Conservation (phyloP, 805 yeast genomes). For the Myxozyma kluyveri region DNA sequence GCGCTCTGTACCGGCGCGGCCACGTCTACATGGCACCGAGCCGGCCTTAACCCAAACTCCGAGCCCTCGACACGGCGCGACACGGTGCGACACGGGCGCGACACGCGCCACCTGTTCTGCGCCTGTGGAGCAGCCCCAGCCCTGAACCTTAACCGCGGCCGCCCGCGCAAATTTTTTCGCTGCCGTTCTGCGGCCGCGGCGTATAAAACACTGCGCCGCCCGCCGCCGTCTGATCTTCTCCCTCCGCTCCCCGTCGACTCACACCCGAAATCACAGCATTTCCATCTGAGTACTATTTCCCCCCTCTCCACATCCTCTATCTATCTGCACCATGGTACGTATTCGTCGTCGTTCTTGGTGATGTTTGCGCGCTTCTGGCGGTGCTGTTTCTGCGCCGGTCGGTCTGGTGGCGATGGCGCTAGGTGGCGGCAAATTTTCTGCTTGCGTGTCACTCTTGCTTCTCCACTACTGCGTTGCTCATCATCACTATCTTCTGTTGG, state of each 20-base stretch:
- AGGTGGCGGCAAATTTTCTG: background rate
- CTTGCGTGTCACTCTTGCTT: background rate
- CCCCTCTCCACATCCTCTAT: background rate
- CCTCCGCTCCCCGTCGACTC: constrained; percentile 41
- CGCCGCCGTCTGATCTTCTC: constrained; percentile 27
- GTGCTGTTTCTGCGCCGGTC: constrained; percentile 1
- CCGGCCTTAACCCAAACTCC: too few relatives aligned
- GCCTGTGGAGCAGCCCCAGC: background rate
- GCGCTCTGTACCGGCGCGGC: too few relatives aligned
- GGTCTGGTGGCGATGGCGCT: background rate
- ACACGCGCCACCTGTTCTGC: too few relatives aligned
- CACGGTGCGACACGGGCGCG: too few relatives aligned
- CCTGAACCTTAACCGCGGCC: background rate
- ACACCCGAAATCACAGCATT: constrained; percentile 45
- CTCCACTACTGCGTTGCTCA: background rate
- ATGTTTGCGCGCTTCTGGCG: background rate
- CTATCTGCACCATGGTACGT: constrained; percentile 35
- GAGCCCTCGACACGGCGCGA: too few relatives aligned
- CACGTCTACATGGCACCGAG: too few relatives aligned
- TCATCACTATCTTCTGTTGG: background rate
- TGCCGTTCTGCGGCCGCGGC: constrained; percentile 3
- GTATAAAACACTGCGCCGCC: constrained; percentile 16
- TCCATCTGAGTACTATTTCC: constrained; percentile 39
- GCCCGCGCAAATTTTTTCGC: background rate
- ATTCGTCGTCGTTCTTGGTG: background rate